Evolutionary conservation across 2,329 filamentous ascomycete genomes (phyloP), one percentile per base, ranked within the genome.

Genomic region (Botrytis galanthina): DNA sequence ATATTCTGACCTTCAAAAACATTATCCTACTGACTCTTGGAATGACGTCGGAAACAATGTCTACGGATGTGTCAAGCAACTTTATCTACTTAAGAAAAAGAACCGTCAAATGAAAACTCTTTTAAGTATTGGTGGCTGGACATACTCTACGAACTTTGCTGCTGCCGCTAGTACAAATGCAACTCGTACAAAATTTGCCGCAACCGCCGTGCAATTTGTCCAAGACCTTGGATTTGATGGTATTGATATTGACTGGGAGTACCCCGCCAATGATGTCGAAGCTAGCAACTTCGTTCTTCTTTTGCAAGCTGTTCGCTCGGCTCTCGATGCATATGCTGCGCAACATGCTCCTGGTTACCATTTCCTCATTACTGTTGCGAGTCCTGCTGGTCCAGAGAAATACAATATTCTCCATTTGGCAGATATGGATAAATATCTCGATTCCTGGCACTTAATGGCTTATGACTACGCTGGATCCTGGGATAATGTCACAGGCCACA

Each of bases 41-140:
- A 82, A 91, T 82, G 76, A 91, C 88, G 88, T 35, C 0, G 86
- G 91, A 9, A 91, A 85, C 75, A 96, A 97, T 80, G 88, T 92
- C 64, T 96, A 95, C 77, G 94, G 94, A 57, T 92, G 90, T 80
- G 82, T 93, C 71, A 96, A 96, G 83, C 93, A 97, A 79, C 85
- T 97, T 1, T 93, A 88, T 80, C 83, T 93, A 12, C 85, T 94
- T 61, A 97, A 97, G 83, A 90, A 95, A 81, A 82, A 86, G 73
- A 91, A 97, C 81, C 90, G 93, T 26, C 88, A 93, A 64, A 82
- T 97, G 71, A 97, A 97, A 80, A 86, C 92, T 1, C 85, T 97
- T 35, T 86, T 97, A 6, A 93, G 89, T 66, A 93, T 97, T 76
- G 94, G 94, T 66, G 94, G 94, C 44, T 97, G 92, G 92, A 94